These are phyloP conservation scores for Podospora comata DNA, from an alignment of 495 filamentous ascomycete species.

Conservation along the genomic window DNA sequence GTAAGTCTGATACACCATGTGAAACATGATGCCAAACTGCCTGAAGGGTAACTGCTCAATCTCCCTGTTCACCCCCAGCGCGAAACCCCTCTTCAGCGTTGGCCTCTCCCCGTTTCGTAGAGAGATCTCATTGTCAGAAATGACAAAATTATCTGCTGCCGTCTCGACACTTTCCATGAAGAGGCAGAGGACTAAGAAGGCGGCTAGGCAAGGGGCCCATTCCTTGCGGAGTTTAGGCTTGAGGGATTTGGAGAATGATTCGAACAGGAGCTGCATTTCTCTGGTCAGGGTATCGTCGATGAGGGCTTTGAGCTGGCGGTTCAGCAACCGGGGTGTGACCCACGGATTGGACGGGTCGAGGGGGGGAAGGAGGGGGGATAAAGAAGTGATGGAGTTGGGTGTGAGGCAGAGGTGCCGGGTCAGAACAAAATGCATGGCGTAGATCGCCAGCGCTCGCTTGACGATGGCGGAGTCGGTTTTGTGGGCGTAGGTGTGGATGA, in stretches of 20 bases:
- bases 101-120: slow-evolving; percentile 30
- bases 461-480: slow-evolving; percentile 41
- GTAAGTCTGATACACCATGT: slow-evolving; percentile 53
- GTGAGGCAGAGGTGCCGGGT: slow-evolving; percentile 48
- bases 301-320: slow-evolving; percentile 51
- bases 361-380: slow-evolving; percentile 29
- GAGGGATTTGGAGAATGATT: slow-evolving; percentile 45
- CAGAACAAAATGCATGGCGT: slow-evolving; percentile 53
- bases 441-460: slow-evolving; percentile 45
- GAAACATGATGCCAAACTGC: slow-evolving; percentile 52
- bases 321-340: slow-evolving; percentile 49
- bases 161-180: slow-evolving; percentile 53
- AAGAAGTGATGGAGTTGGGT: slow-evolving; percentile 32
- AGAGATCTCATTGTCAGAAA: slow-evolving; percentile 47
- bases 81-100: slow-evolving; percentile 39
- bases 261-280: slow-evolving; percentile 46
- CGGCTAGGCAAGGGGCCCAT: slow-evolving; percentile 51
- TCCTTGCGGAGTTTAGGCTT: slow-evolving; percentile 47
- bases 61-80: slow-evolving; percentile 39
- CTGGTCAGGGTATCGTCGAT: slow-evolving; percentile 48
- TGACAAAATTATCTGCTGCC: slow-evolving; percentile 48
- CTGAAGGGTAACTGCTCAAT: slow-evolving; percentile 52
- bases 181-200: slow-evolving; percentile 49
- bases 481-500: slow-evolving; percentile 41
- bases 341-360: slow-evolving; percentile 35